A percentile compares a stretch with the other conserved stretches of the same genome.
Evolutionary conservation across 2,329 filamentous ascomycete species (phyloP).

Genomic region (Apiospora koreana): DNA sequence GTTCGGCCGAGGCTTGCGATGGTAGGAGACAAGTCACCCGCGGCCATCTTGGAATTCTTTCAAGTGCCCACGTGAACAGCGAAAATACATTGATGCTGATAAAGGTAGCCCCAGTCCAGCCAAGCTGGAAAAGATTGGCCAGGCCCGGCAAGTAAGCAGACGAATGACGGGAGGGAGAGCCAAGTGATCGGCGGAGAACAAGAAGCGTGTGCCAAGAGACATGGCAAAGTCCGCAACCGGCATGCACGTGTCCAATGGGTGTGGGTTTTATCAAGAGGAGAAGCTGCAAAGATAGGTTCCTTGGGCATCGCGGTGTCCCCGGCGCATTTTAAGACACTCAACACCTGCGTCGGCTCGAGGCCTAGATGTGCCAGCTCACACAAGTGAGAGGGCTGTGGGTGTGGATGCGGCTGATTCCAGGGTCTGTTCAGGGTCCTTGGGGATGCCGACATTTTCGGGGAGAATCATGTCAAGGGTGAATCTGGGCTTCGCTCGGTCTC

Average conservation of each 20-base stretch:
- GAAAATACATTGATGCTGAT: background rate
- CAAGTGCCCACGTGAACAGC: background rate
- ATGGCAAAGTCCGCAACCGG: background rate
- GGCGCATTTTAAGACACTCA: background rate
- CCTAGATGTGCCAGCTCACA: background rate
- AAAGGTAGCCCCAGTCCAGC: background rate
- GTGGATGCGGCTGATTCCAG: background rate
- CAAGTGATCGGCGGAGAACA: background rate
- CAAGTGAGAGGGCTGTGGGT: no score
- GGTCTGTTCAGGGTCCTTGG: background rate
- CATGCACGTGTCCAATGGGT: background rate
- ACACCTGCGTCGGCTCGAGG: background rate
- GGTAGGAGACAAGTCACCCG: background rate
- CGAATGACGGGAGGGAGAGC: background rate
- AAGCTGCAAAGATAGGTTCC: background rate
- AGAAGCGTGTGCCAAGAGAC: background rate
- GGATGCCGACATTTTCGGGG: background rate
- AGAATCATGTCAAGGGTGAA: background rate
- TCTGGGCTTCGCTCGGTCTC: background rate
- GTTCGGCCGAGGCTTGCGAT: background rate
- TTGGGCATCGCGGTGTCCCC: background rate
- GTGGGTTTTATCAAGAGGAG: background rate
- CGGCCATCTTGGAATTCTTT: background rate
- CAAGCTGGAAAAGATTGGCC: background rate
- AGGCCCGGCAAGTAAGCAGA: background rate